These are phyloP conservation scores for Colletotrichum lini DNA, from an alignment of 2,329 filamentous ascomycete species.

Conservation along the genomic window DNA sequence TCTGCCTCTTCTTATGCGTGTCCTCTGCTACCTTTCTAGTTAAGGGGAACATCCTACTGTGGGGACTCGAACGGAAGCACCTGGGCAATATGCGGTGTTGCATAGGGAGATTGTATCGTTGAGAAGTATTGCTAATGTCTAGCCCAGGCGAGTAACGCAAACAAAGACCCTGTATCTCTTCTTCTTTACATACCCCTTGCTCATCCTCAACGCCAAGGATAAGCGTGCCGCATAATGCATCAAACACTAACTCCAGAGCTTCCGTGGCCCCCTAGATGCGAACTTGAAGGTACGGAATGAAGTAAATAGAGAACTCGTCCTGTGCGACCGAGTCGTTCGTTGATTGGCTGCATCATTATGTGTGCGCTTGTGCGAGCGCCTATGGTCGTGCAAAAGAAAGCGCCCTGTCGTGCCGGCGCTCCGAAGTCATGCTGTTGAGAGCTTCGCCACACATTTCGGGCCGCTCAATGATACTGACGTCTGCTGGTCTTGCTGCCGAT, in stretches of 20 bases:
- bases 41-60: no score
- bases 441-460: conserved; percentile 24
- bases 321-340: conserved; percentile 3
- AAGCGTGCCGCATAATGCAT: conserved; percentile 1
- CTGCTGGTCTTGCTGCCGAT: conserved; percentile 61
- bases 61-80: no score
- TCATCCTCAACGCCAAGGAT: background rate
- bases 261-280: background rate
- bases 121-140: background rate
- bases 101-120: no score
- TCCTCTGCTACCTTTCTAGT: background rate
- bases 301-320: background rate
- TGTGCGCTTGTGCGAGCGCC: background rate
- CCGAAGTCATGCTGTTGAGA: background rate
- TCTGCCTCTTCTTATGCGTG: background rate
- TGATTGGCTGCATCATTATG: background rate
- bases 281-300: background rate
- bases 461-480: conserved; percentile 47
- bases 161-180: no score
- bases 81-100: no score
- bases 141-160: background rate
- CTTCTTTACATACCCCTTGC: background rate
- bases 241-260: background rate
- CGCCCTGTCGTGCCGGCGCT: background rate
- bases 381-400: background rate